These are phyloP conservation scores for Trichoderma koningiopsis DNA, from an alignment of 2,329 filamentous ascomycete species.

Conservation along the genomic window DNA sequence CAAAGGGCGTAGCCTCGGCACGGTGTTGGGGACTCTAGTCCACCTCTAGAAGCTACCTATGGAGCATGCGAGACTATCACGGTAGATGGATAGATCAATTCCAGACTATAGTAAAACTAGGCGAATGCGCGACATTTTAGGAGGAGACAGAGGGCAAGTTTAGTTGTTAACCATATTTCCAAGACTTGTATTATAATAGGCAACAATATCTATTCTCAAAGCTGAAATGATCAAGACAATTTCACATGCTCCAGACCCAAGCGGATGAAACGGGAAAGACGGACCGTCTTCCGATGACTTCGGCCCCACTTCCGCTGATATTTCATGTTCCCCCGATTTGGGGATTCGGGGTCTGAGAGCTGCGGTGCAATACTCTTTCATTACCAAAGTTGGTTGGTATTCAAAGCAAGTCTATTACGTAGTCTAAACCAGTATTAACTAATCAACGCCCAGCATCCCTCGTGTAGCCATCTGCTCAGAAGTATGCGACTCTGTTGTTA, in stretches of 20 bases:
- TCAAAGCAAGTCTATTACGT: background rate
- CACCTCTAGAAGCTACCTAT: background rate
- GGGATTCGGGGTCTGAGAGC: background rate
- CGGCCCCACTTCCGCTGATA: background rate
- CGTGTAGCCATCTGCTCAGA: background rate
- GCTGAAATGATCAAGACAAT: background rate
- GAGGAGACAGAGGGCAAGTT: background rate
- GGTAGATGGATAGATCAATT: background rate
- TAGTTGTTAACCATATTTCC: background rate
- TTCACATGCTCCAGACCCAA: background rate
- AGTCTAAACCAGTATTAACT: background rate
- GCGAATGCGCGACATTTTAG: background rate
- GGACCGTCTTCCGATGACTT: background rate
- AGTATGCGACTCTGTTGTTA: background rate
- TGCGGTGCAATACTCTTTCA: background rate
- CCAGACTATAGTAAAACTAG: background rate
- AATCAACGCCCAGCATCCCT: background rate
- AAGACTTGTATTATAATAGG: background rate
- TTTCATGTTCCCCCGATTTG: background rate
- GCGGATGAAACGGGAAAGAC: conserved; percentile 9
- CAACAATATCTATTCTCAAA: background rate
- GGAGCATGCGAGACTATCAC: background rate
- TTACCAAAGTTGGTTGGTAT: too few species aligned
- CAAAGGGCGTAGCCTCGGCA: background rate
- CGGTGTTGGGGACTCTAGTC: background rate